These are phyloP conservation scores for Daedalea quercina DNA, from an alignment of 768 basidiomycete genomes.

Conservation along the genomic window DNA sequence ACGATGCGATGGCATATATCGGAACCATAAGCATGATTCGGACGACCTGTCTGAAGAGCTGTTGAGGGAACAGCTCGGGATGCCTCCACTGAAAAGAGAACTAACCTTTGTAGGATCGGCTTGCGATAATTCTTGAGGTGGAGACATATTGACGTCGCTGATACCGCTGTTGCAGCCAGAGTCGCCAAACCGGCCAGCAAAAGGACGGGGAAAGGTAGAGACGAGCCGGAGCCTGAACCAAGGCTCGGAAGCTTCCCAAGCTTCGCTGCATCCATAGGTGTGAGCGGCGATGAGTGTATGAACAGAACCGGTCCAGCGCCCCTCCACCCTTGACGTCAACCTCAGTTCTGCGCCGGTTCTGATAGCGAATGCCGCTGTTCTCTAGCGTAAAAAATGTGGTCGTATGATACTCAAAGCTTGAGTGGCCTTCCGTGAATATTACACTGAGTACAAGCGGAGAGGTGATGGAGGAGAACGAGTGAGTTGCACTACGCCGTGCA, in stretches of 20 bases:
- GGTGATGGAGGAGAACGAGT: too few relatives aligned
- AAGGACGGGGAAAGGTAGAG: conserved; percentile 46
- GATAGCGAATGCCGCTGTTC: too few relatives aligned
- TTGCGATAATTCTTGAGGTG: conserved; percentile 87
- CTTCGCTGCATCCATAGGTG: neutral
- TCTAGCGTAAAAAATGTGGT: too few relatives aligned
- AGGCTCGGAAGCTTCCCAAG: conserved; percentile 1
- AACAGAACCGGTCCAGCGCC: neutral
- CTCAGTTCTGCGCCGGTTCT: too few relatives aligned
- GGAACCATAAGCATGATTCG: conserved; percentile 98
- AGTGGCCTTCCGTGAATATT: too few relatives aligned
- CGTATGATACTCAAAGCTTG: too few relatives aligned
- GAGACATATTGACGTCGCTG: conserved; percentile 66
- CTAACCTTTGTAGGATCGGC: conserved; percentile 71
- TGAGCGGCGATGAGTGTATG: neutral
- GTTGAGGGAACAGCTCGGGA: neutral
- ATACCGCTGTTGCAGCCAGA: conserved; percentile 63
- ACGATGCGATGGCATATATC: conserved; percentile 82
- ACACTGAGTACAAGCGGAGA: too few relatives aligned
- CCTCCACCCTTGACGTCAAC: too few relatives aligned
- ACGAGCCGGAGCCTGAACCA: conserved; percentile 45
- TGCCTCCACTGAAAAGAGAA: neutral
- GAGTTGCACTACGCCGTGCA: too few relatives aligned
- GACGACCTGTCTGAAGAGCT: conserved; percentile 65
- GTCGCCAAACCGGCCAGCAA: conserved; percentile 57